Evolutionary conservation across 2,329 filamentous ascomycete species (phyloP).

Genomic region (Curvularia hawaiiensis): DNA sequence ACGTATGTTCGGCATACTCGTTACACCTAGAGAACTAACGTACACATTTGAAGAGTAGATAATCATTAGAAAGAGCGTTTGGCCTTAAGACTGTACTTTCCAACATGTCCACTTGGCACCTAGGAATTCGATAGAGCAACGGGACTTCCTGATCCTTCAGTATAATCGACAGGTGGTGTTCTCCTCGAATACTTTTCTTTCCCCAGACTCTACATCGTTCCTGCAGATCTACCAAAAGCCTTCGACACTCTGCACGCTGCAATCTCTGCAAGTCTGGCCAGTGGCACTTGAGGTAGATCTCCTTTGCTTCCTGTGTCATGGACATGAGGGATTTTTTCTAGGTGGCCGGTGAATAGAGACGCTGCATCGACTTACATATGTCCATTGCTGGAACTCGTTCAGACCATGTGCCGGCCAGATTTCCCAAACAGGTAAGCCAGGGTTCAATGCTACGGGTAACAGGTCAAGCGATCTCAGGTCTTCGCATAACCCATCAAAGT

Average conservation of each 20-base stretch:
- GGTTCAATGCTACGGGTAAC: background rate
- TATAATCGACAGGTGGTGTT: background rate
- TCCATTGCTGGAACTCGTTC: background rate
- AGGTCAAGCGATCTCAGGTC: background rate
- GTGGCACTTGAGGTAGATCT: background rate
- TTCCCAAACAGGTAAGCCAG: background rate
- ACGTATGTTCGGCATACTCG: background rate
- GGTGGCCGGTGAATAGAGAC: background rate
- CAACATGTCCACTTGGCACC: background rate
- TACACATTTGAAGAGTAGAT: background rate
- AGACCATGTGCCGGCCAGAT: background rate
- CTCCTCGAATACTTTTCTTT: background rate
- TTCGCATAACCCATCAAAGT: background rate
- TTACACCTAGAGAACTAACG: background rate
- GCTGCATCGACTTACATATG: background rate
- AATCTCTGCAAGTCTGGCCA: conserved; percentile 1
- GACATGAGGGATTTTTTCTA: background rate
- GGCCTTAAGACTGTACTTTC: background rate
- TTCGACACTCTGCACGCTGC: background rate
- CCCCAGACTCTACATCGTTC: background rate
- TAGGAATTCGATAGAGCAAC: background rate
- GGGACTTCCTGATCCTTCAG: background rate
- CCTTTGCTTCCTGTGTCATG: background rate
- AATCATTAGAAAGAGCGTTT: background rate
- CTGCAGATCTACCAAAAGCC: background rate